A percentile compares a stretch with the other conserved stretches of the same genome.
Conservation (phyloP, 108 stramenopile species). For the Nitzschia sp. region DNA sequence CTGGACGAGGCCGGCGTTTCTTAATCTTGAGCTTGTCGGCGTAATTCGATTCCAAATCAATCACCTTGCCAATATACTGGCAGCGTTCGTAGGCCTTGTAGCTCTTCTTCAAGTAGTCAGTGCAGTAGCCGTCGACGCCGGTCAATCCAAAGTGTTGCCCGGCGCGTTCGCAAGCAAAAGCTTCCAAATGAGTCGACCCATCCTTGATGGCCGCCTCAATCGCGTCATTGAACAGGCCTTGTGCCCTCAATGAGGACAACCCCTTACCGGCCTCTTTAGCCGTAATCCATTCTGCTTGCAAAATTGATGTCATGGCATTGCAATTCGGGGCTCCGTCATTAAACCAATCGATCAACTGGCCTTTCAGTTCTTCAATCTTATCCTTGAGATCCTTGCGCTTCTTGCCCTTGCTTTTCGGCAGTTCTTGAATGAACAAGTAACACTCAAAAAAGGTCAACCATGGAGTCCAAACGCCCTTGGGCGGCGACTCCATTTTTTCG, state of each 20-base stretch:
- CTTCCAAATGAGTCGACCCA: conserved; percentile 26
- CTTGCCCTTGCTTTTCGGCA: conserved; percentile 19
- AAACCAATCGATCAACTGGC: conserved; percentile 28
- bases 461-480: conserved; percentile 18
- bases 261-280: conserved; percentile 17
- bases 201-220: conserved; percentile 20
- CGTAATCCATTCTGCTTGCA: conserved; percentile 27
- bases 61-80: conserved; percentile 17
- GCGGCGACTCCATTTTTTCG: neutral
- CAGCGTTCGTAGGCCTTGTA: conserved; percentile 18
- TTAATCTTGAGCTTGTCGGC: conserved; percentile 14
- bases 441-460: conserved; percentile 28
- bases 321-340: conserved; percentile 27
- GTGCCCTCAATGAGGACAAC: conserved; percentile 22
- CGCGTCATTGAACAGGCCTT: conserved; percentile 28
- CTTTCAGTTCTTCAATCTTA: conserved; percentile 7
- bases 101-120: conserved; percentile 18
- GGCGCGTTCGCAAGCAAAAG: conserved; percentile 28
- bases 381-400: conserved; percentile 20
- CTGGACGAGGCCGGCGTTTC: neutral
- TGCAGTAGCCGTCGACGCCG: conserved; percentile 5
- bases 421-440: conserved; percentile 11
- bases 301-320: conserved; percentile 25
- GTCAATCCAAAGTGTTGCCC: conserved; percentile 17
- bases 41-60: conserved; percentile 13